Evolutionary conservation across 805 yeast genomes (phyloP).

Genomic region (Diddensiella santjacobensis): DNA sequence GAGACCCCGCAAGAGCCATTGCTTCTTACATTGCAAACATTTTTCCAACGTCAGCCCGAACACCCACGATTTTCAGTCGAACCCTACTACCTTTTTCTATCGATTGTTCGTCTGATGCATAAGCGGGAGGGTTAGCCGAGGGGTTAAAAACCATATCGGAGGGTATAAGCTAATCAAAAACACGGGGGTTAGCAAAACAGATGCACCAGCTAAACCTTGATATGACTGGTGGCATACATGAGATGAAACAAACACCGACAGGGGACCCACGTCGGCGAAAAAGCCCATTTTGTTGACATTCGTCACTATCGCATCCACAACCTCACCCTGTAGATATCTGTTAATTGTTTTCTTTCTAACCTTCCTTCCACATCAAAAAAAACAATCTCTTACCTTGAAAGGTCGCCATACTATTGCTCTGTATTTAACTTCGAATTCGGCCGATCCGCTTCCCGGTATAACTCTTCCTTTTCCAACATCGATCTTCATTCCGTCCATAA

Average conservation of each 20-base stretch:
- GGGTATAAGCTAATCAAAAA: constrained; percentile 58
- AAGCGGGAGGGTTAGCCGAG: constrained; percentile 97
- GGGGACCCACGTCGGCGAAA: constrained; percentile 96
- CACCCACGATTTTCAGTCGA: constrained; percentile 93
- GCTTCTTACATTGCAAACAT: constrained; percentile 72
- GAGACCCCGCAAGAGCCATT: not conserved
- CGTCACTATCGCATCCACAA: constrained; percentile 93
- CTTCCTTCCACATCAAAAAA: not conserved
- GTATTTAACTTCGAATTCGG: constrained; percentile 94
- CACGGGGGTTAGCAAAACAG: not conserved
- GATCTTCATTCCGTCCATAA: constrained; percentile 86
- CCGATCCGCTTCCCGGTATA: constrained; percentile 87
- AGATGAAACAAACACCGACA: constrained; percentile 89
- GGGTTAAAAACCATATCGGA: constrained; percentile 91
- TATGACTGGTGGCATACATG: constrained; percentile 43
- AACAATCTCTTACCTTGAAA: constrained; percentile 51
- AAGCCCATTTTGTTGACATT: constrained; percentile 94
- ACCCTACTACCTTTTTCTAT: constrained; percentile 92
- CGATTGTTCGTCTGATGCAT: constrained; percentile 89
- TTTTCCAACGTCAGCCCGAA: constrained; percentile 94
- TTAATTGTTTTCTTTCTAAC: not conserved
- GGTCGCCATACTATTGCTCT: constrained; percentile 98
- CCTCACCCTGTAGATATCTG: constrained; percentile 62
- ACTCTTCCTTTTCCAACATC: constrained; percentile 94
- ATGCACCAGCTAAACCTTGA: not conserved